Evolutionary conservation across 1,139 yeast species (phyloP), one percentile per base, ranked within the genome.

Genomic region (Candida sp.): DNA sequence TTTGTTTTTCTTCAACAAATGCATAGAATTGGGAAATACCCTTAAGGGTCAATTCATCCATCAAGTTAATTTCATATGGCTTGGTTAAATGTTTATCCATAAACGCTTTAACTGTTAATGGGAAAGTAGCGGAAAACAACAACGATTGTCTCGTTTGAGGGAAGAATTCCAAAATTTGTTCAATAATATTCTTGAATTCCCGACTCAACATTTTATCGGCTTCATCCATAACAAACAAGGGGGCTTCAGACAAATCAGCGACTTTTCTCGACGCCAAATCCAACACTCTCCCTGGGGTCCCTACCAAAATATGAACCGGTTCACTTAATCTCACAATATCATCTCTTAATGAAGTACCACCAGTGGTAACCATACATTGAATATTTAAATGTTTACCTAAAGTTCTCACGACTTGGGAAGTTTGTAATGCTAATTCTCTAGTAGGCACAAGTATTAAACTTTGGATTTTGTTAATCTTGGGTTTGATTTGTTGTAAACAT

Each of bases 21-120:
- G 99, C 99, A 62, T 93, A 93, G 67, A 86, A 93, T 69, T 93
- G 98, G 4, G 97, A 87, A 56, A 93, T 90, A 75, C 99, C 99
- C 60, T 93, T 83, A 54, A 93, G 77, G 11, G 99, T 93, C 58
- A 93, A 79, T 68, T 93, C 99, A 64, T 93, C 99, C 99, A 93
- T 93, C 54, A 93, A 76, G 65, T 93, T 93, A 64, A 95, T 91
- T 66, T 93, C 98, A 64, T 89, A 89, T 15, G 99, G 99, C 59
- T 87, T 85, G 57, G 82, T 83, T 62, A 93, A 79, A 68, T 93
- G 96, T 55, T 84, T 78, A 57, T 88, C 95, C 96, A 91, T 93
- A 57, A 93, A 93, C 36, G 86, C 78, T 68, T 93, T 90, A 48
- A 93, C 98, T 4, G 95, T 84, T 50, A 91, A 71, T 38, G 99